A percentile compares a stretch with the other conserved stretches of the same genome.
phyloP scores from a whole-genome alignment of 176 grass and related monocot species.

The Rhipidocladum racemiflorum region DNA sequence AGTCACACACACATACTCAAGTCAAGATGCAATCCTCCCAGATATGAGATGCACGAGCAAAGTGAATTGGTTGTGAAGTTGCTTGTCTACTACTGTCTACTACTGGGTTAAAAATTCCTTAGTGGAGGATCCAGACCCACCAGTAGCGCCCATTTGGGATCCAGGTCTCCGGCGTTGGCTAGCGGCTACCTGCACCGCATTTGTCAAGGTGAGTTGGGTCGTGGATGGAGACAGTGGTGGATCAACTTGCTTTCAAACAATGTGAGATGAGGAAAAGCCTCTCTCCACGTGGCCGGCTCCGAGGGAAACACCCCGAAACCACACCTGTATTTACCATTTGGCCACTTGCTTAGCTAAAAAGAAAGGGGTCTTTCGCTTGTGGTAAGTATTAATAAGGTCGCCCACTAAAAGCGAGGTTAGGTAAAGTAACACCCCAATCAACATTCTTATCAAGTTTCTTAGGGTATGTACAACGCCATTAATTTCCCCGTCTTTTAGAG shows the following conservation, averaged over 20 bases:
- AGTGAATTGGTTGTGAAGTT: neutral
- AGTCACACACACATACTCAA: neutral
- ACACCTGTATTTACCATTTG: neutral
- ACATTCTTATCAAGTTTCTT: too few species aligned
- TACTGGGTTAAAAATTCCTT: neutral
- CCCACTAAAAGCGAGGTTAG: too few species aligned
- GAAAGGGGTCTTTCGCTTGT: neutral
- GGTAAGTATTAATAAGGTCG: neutral
- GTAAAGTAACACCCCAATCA: too few species aligned
- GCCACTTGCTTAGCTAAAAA: neutral
- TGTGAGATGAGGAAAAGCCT: neutral
- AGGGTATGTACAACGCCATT: too few species aligned
- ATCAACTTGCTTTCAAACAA: constrained; percentile 3
- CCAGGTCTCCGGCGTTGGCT: neutral
- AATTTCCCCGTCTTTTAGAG: too few species aligned
- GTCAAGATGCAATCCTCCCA: neutral
- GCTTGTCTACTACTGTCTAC: neutral
- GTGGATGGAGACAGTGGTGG: constrained; percentile 8
- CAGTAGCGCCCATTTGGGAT: neutral
- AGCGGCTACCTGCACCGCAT: constrained; percentile 22
- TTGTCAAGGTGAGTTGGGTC: neutral
- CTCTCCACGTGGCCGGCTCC: neutral
- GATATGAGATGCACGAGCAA: neutral
- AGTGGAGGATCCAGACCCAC: constrained; percentile 20
- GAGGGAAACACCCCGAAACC: neutral